These are phyloP conservation scores for Aspergillus melleus DNA, from an alignment of 2,329 filamentous ascomycete genomes.

Conservation along the genomic window DNA sequence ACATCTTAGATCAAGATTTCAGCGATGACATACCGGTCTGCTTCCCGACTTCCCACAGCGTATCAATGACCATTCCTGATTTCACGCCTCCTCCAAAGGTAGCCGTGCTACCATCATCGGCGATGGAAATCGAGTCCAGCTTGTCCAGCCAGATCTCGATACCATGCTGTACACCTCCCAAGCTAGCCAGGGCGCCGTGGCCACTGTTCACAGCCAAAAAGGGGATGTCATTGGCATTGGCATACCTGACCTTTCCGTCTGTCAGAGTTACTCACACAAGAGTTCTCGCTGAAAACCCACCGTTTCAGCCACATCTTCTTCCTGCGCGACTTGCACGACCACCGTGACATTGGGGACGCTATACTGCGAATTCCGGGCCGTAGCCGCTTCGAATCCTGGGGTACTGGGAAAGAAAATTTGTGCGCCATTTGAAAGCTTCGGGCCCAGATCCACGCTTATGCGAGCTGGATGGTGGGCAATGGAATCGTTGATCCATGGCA, in stretches of 20 bases:
- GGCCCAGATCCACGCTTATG: not conserved
- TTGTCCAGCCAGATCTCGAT: conserved; percentile 24
- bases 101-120: conserved; percentile 46
- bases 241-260: conserved; percentile 11
- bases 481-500: not conserved
- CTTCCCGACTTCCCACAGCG: conserved; percentile 52
- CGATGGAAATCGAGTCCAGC: conserved; percentile 32
- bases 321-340: conserved; percentile 13
- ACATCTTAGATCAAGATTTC: not conserved
- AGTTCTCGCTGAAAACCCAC: not conserved
- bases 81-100: conserved; percentile 51
- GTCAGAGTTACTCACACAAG: not conserved
- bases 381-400: conserved; percentile 6
- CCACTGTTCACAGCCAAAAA: conserved; percentile 15
- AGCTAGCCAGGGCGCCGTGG: conserved; percentile 9
- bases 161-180: conserved; percentile 11
- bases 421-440: conserved; percentile 7
- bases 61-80: conserved; percentile 47
- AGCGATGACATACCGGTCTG: conserved; percentile 38
- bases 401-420: conserved; percentile 10
- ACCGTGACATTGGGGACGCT: conserved; percentile 10
- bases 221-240: conserved; percentile 9
- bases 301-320: conserved; percentile 11
- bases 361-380: conserved; percentile 12
- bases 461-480: not conserved